These are phyloP conservation scores for Schoenoplectus tabernaemontani DNA, from an alignment of 202 grass and related monocot genomes.

Conservation along the genomic window DNA sequence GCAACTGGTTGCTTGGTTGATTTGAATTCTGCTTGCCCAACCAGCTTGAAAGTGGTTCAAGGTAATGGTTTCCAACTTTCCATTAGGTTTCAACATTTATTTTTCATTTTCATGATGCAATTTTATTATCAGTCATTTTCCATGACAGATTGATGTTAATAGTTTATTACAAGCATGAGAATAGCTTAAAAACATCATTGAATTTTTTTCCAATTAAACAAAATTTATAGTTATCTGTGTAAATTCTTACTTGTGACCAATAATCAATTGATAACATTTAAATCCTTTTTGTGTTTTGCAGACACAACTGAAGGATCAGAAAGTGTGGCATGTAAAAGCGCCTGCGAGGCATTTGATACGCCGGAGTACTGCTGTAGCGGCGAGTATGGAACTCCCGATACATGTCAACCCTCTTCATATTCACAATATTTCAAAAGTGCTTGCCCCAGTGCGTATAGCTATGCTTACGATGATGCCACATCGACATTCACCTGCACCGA, in stretches of 20 bases:
- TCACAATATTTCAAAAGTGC: conserved; percentile 82
- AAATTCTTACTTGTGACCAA: background rate
- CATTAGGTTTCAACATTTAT: background rate
- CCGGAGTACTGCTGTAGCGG: conserved; percentile 82
- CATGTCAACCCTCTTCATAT: conserved; percentile 62
- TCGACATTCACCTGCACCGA: conserved; percentile 82
- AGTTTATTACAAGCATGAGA: background rate
- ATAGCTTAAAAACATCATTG: background rate
- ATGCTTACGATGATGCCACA: conserved; percentile 81
- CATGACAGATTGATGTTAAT: background rate
- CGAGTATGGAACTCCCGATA: conserved; percentile 54
- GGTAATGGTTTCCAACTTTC: conserved; percentile 1
- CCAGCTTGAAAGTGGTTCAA: conserved; percentile 45
- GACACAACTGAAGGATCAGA: background rate
- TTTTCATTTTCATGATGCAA: too few species aligned
- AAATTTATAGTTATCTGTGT: background rate
- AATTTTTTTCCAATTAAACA: background rate
- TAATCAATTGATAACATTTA: background rate
- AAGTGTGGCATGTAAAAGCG: conserved; percentile 68
- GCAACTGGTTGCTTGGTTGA: conserved; percentile 71
- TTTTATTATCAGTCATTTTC: background rate
- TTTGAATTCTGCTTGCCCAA: conserved; percentile 65
- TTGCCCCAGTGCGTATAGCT: conserved; percentile 77
- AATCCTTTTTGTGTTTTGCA: background rate
- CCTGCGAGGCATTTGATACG: conserved; percentile 71